phyloP scores from a whole-genome alignment of 2,329 filamentous ascomycete species.

The Chaetomium sp. region DNA sequence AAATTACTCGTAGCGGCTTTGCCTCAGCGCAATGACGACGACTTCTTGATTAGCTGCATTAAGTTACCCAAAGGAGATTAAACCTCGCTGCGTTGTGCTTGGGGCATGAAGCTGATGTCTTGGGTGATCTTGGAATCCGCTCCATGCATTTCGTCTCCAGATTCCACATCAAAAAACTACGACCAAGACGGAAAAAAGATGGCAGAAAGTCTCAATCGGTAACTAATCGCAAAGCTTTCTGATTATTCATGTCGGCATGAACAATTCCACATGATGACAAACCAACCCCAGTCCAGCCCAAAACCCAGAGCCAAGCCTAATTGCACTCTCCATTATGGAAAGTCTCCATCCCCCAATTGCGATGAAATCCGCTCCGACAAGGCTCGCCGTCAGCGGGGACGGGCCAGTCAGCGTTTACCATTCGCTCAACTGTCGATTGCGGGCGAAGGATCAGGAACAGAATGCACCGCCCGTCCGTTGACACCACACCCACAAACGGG shows the following conservation, averaged over 20 bases:
- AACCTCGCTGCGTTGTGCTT: not conserved
- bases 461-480: no score
- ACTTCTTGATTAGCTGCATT: not conserved
- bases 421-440: no score
- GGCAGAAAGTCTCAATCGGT: not conserved
- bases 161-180: not conserved
- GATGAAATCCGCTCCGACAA: no score
- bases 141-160: not conserved
- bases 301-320: no score
- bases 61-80: not conserved
- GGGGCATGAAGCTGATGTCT: not conserved
- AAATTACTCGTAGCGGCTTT: conserved; percentile 13
- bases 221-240: not conserved
- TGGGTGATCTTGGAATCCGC: not conserved
- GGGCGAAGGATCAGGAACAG: no score
- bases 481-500: no score
- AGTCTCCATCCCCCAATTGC: no score
- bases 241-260: conserved; percentile 8
- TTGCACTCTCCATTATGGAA: no score
- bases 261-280: conserved; percentile 8
- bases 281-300: not conserved
- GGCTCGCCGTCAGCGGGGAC: no score
- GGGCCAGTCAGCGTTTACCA: no score
- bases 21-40: conserved; percentile 11
- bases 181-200: not conserved